phyloP scores from a whole-genome alignment of 331 rosid genomes.

The Prunus yedoensis region DNA sequence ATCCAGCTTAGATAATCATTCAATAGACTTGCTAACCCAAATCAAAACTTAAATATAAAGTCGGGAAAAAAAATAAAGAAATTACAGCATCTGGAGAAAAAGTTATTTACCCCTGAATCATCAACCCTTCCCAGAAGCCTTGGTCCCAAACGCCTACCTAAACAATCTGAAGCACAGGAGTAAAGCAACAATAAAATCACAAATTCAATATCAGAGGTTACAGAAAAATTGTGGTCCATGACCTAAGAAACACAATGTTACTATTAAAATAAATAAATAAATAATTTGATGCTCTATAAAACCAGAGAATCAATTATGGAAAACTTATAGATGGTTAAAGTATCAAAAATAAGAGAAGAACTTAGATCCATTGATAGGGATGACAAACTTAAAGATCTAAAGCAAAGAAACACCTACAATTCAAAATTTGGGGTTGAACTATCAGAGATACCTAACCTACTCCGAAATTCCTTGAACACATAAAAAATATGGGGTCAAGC shows the following conservation, averaged over 20 bases:
- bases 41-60: neutral
- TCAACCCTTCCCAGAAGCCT: constrained; percentile 91
- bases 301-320: constrained; percentile 8
- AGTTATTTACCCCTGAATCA: constrained; percentile 76
- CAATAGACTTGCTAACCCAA: constrained; percentile 14
- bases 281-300: constrained; percentile 3
- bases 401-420: neutral
- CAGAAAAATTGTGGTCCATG: constrained; percentile 23
- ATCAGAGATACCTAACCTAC: neutral
- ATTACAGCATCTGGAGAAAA: constrained; percentile 12
- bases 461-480: neutral
- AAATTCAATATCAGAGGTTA: constrained; percentile 16
- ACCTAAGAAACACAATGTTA: constrained; percentile 17
- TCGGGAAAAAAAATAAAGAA: neutral
- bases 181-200: constrained; percentile 22
- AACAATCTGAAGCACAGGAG: constrained; percentile 67
- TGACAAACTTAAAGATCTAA: neutral
- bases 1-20: constrained; percentile 30
- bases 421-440: neutral
- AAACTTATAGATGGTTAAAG: neutral
- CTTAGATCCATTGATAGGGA: neutral
- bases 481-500: neutral
- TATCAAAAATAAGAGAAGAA: constrained; percentile 1
- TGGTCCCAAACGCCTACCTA: constrained; percentile 99
- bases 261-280: neutral